These are phyloP conservation scores for Mycena alexandri DNA, from an alignment of 768 basidiomycete species.

Conservation along the genomic window DNA sequence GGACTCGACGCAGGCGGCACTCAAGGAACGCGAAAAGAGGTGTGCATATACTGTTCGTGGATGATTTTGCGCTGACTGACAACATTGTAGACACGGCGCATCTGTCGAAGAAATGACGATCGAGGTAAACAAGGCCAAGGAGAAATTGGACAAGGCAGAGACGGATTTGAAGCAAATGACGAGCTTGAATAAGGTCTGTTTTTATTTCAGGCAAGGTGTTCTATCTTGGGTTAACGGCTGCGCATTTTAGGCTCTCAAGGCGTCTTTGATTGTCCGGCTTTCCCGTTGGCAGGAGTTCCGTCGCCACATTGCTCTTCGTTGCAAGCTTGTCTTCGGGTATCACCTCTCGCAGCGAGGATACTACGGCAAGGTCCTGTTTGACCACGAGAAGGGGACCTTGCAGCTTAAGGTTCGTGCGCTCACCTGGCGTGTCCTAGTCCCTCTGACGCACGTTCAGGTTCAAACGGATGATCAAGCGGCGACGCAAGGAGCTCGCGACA, in stretches of 20 bases:
- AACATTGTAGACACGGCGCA: conserved; percentile 71
- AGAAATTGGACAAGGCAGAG: conserved; percentile 69
- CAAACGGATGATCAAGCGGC: conserved; percentile 85
- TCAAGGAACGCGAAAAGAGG: conserved; percentile 77
- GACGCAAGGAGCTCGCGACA: conserved; percentile 74
- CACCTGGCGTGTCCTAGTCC: conserved; percentile 18
- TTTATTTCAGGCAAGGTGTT: not conserved
- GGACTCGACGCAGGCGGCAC: conserved; percentile 70
- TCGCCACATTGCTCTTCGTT: conserved; percentile 87
- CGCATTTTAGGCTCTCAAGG: conserved; percentile 67
- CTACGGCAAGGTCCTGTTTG: conserved; percentile 89
- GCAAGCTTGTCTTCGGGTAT: conserved; percentile 84
- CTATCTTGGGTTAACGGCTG: not conserved
- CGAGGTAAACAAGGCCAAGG: conserved; percentile 75
- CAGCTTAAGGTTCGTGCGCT: conserved; percentile 65
- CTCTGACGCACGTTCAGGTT: conserved; percentile 57
- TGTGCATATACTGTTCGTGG: conserved; percentile 44
- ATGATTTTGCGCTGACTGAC: conserved; percentile 12
- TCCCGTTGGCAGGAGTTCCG: conserved; percentile 90
- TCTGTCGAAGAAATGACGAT: conserved; percentile 82
- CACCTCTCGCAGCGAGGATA: conserved; percentile 90
- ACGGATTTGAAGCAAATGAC: conserved; percentile 74
- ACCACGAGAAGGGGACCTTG: conserved; percentile 76
- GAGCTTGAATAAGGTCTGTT: conserved; percentile 71
- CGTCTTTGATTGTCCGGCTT: conserved; percentile 75